Base-by-base conservation (phyloP, 2,329 filamentous ascomycete genomes). In the Pseudonectria buxi region DNA sequence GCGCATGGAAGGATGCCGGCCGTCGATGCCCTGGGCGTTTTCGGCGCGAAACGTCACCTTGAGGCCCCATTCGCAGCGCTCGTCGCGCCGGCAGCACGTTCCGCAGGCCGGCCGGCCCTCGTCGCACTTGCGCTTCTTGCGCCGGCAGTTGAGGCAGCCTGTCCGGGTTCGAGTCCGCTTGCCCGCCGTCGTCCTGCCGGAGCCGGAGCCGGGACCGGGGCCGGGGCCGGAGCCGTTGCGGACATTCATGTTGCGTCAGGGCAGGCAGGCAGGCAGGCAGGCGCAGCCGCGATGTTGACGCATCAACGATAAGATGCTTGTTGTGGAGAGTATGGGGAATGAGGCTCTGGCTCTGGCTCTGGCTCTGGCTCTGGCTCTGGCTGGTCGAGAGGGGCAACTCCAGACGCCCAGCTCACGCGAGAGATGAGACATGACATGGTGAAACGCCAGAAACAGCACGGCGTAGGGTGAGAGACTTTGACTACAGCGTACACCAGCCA, bases 61-160 rank as follows among this genome's bases (percentile, higher is more conserved):
- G 40, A 63, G 45, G 1, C 61, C 59, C 61, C 61, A 63, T 54
- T 59, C 52, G 28, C 61, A 63, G 1, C 31, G 31, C 32, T 62
- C 57, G 16, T 45, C 46, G 4, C 54, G 50, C 9, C 57, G 53
- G 10, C 47, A 40, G 41, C 60, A 63, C 2, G 56, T 56, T 11
- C 58, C 57, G 28, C 61, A 63, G 3, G 54, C 41, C 6, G 61
- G 61, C 1, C 53, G 56, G 6, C 43, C 43, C 37, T 64, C 61
- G 34, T 64, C 60, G 36, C 59, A 63, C 39, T 61, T 63, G 28
- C 59, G 52, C 51, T 63, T 63, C 46, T 58, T 61, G 25, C 57
- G 57, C 7, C 59, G 58, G 18, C 59, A 63, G 39, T 62, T 62
- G 35, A 62, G 55, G 26, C 59, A 63, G 1, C 59, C 58, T 4